phyloP scores from a whole-genome alignment of 495 filamentous ascomycete species.

The Annulohypoxylon stygium region DNA sequence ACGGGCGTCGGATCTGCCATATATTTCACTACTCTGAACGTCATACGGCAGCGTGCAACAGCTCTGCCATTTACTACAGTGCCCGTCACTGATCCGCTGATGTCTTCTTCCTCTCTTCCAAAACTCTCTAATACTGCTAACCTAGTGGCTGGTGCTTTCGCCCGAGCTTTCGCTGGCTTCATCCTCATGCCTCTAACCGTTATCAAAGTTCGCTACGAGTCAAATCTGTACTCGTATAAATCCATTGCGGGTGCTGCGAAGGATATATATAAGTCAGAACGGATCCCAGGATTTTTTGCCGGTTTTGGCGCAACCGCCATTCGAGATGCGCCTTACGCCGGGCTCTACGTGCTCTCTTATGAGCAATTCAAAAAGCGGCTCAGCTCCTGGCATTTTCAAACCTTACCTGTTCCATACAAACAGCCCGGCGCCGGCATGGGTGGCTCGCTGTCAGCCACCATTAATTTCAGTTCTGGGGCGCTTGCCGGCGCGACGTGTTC shows the following conservation, averaged over 20 bases:
- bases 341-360: conserved; percentile 94
- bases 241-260: conserved; percentile 77
- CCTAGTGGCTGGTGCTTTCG: conserved; percentile 83
- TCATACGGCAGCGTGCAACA: conserved; percentile 78
- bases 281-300: conserved; percentile 86
- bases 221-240: conserved; percentile 84
- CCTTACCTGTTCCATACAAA: conserved; percentile 25
- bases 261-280: conserved; percentile 81
- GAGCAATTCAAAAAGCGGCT: conserved; percentile 85
- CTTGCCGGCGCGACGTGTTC: conserved; percentile 85
- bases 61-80: conserved; percentile 57
- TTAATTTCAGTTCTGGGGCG: conserved; percentile 87
- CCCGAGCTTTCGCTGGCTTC: conserved; percentile 86
- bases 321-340: conserved; percentile 94
- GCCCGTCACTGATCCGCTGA: conserved; percentile 37
- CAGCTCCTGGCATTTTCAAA: conserved; percentile 52
- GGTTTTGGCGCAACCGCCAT: conserved; percentile 95
- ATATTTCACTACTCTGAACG: conserved; percentile 92
- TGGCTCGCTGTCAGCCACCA: conserved; percentile 68
- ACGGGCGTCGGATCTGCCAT: conserved; percentile 93
- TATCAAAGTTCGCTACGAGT: conserved; percentile 96
- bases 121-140: conserved; percentile 89
- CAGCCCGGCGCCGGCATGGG: conserved; percentile 44
- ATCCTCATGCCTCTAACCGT: conserved; percentile 97
- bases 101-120: conserved; percentile 77